A percentile compares a stretch with the other conserved stretches of the same genome.
These are phyloP conservation scores for Cercophora newfieldiana DNA, from an alignment of 495 filamentous ascomycete species.

Conservation along the genomic window DNA sequence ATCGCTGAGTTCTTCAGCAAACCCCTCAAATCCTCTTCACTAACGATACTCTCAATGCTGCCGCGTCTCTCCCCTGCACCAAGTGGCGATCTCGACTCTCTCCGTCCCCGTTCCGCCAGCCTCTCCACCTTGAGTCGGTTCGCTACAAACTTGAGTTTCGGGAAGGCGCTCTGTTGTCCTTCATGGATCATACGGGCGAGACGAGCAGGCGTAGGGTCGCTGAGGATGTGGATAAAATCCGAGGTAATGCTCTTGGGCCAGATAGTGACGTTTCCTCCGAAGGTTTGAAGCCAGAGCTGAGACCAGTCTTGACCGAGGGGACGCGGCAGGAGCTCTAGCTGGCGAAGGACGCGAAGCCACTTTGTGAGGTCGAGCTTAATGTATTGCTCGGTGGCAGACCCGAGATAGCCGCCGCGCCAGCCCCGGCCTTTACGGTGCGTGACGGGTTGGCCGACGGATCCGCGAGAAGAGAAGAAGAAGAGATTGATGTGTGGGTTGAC, in stretches of 20 bases:
- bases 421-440: conserved; percentile 91
- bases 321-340: conserved; percentile 86
- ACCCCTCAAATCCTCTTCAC: conserved; percentile 31
- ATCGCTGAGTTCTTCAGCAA: conserved; percentile 14
- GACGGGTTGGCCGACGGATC: conserved; percentile 86
- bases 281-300: conserved; percentile 91
- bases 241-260: conserved; percentile 75
- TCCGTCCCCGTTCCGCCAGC: conserved; percentile 72
- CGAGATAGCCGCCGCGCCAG: conserved; percentile 93
- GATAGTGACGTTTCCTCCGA: conserved; percentile 92
- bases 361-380: conserved; percentile 94
- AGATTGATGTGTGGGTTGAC: conserved; percentile 98
- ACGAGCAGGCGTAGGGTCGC: conserved; percentile 71
- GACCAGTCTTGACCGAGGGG: conserved; percentile 95
- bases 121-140: conserved; percentile 84
- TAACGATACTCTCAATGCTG: conserved; percentile 32
- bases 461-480: conserved; percentile 95
- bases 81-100: conserved; percentile 44
- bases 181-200: conserved; percentile 84
- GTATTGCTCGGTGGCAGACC: conserved; percentile 88
- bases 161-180: conserved; percentile 82
- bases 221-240: conserved; percentile 85
- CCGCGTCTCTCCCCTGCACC: conserved; percentile 19
- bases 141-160: conserved; percentile 84
- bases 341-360: conserved; percentile 91